A percentile compares a stretch with the other conserved stretches of the same genome.
Conservation (phyloP, 805 yeast species). For the Debaryomyces prosopidis region DNA sequence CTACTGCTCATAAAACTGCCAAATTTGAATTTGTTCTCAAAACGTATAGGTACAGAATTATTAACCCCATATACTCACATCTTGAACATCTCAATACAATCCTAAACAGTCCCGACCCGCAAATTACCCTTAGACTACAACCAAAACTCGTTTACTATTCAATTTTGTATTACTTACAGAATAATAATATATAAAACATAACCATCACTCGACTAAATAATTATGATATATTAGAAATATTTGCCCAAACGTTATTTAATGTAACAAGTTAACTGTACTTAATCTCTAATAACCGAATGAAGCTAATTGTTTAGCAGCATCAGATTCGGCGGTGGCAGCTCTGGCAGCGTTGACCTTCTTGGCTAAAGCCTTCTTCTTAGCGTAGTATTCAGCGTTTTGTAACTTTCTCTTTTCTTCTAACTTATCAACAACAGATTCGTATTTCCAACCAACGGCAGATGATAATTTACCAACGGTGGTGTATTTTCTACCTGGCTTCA, state of each 20-base stretch:
- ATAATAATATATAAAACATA: conserved; percentile 2
- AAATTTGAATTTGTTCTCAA: too few relatives aligned
- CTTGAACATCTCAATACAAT: too few relatives aligned
- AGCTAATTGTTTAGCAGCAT: conserved; percentile 91
- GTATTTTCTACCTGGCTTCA: conserved; percentile 99
- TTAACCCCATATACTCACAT: too few relatives aligned
- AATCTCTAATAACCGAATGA: conserved; percentile 87
- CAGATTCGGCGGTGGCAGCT: conserved; percentile 85
- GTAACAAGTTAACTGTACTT: background rate
- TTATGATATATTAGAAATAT: conserved; percentile 2
- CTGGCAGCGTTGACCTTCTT: conserved; percentile 89
- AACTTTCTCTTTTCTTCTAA: conserved; percentile 99
- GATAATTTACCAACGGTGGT: conserved; percentile 97
- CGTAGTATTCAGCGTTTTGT: conserved; percentile 98
- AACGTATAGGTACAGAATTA: too few relatives aligned
- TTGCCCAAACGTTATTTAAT: background rate
- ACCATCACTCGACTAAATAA: background rate
- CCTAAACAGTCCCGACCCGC: too few relatives aligned
- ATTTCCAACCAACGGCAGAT: conserved; percentile 98
- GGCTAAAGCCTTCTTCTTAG: conserved; percentile 94
- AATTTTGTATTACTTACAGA: conserved; percentile 4
- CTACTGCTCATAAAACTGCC: too few relatives aligned
- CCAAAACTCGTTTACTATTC: background rate
- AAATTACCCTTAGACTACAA: background rate
- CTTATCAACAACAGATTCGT: conserved; percentile 96